Evolutionary conservation across 371 early-diverging fungal genomes (phyloP).

Genomic region (Blakeslea trispora): DNA sequence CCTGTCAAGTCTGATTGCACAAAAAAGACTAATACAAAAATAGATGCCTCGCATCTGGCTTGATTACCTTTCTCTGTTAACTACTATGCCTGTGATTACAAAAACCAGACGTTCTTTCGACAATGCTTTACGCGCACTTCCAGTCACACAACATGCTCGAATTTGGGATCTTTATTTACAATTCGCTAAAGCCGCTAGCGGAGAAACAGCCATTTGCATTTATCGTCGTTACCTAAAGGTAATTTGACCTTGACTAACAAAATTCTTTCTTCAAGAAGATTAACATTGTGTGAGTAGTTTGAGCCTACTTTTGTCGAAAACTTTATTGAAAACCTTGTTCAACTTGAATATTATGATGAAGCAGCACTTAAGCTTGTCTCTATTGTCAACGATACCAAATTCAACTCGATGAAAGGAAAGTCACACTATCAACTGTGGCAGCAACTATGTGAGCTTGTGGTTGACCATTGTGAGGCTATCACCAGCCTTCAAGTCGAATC

Average conservation of each 20-base stretch:
- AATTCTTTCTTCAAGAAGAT: no score
- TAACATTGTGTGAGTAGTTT: slow-evolving; percentile 55
- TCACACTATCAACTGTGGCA: slow-evolving; percentile 87
- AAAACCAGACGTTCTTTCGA: slow-evolving; percentile 86
- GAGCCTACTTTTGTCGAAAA: slow-evolving; percentile 74
- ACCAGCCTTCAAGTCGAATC: slow-evolving; percentile 72
- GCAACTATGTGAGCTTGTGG: slow-evolving; percentile 82
- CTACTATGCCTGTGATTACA: slow-evolving; percentile 73
- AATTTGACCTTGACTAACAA: no score
- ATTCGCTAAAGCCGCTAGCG: slow-evolving; percentile 80
- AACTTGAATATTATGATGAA: slow-evolving; percentile 74
- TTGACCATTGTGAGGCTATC: slow-evolving; percentile 73
- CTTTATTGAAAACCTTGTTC: slow-evolving; percentile 73
- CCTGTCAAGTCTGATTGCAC: no score
- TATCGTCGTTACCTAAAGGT: slow-evolving; percentile 85
- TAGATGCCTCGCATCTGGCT: slow-evolving; percentile 88
- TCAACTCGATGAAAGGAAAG: slow-evolving; percentile 71
- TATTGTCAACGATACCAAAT: slow-evolving; percentile 73
- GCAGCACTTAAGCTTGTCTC: slow-evolving; percentile 80
- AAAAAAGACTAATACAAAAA: slow-evolving; percentile 10
- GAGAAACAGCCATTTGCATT: slow-evolving; percentile 81
- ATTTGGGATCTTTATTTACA: slow-evolving; percentile 88
- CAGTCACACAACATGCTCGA: slow-evolving; percentile 90
- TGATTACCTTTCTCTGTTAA: slow-evolving; percentile 72
- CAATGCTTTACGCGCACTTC: slow-evolving; percentile 85